A percentile compares a stretch with the other conserved stretches of the same genome.
phyloP scores from a whole-genome alignment of 2,329 filamentous ascomycete genomes.

The Rhinocladiella mackenziei region DNA sequence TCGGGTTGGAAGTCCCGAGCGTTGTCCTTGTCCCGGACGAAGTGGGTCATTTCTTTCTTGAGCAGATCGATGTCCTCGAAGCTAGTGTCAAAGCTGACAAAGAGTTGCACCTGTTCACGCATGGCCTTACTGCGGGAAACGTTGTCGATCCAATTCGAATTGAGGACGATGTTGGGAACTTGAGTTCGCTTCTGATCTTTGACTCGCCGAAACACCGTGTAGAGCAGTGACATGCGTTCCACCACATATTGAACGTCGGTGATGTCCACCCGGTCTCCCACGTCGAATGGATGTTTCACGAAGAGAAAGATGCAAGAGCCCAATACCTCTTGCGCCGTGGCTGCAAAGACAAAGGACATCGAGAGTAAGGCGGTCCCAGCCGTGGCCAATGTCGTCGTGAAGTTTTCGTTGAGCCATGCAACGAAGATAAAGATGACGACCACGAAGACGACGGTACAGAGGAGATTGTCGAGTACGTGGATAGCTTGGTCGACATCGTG shows the following conservation, averaged over 20 bases:
- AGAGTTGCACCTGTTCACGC: slow-evolving; percentile 77
- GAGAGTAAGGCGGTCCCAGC: slow-evolving; percentile 89
- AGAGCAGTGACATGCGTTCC: slow-evolving; percentile 89
- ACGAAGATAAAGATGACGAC: slow-evolving; percentile 82
- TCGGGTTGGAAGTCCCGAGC: slow-evolving; percentile 86
- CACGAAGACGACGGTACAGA: slow-evolving; percentile 75
- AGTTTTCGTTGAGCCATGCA: slow-evolving; percentile 81
- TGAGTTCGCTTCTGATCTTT: slow-evolving; percentile 74
- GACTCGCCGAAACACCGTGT: slow-evolving; percentile 84
- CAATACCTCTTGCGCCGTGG: slow-evolving; percentile 90
- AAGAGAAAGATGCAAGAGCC: slow-evolving; percentile 98
- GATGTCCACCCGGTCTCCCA: slow-evolving; percentile 90
- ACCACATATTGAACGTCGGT: slow-evolving; percentile 66
- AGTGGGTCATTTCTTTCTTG: slow-evolving; percentile 76
- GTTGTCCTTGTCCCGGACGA: slow-evolving; percentile 80
- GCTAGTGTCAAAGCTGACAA: slow-evolving; percentile 77
- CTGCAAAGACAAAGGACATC: slow-evolving; percentile 92
- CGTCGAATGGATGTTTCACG: slow-evolving; percentile 96
- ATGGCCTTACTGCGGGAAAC: slow-evolving; percentile 86
- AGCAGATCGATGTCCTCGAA: slow-evolving; percentile 88
- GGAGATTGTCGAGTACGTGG: slow-evolving; percentile 79
- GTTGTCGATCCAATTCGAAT: slow-evolving; percentile 93
- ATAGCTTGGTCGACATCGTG: slow-evolving; percentile 96
- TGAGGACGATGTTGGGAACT: slow-evolving; percentile 87
- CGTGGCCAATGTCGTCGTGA: slow-evolving; percentile 79